These are phyloP conservation scores for Fusarium algeriense DNA, from an alignment of 2,329 filamentous ascomycete species.

Conservation along the genomic window DNA sequence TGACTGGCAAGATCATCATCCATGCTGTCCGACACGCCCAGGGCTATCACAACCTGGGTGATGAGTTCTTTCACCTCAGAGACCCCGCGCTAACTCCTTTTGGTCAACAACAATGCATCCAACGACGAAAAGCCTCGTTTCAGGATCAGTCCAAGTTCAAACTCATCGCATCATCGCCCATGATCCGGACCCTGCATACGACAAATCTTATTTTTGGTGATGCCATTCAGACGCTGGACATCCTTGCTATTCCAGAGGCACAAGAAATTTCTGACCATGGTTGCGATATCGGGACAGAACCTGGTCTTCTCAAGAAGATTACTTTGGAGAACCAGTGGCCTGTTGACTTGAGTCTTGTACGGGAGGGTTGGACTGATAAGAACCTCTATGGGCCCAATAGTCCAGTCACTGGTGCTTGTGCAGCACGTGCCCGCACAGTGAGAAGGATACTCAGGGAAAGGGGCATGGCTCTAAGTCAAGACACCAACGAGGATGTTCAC, in stretches of 20 bases:
- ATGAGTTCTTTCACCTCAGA: slow-evolving; percentile 32
- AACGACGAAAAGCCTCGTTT: slow-evolving; percentile 32
- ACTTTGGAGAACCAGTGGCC: slow-evolving; percentile 22
- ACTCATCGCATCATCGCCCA: slow-evolving; percentile 29
- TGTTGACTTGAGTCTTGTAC: slow-evolving; percentile 28
- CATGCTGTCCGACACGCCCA: slow-evolving; percentile 36
- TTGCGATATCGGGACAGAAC: slow-evolving; percentile 28
- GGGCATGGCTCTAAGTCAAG: slow-evolving; percentile 4
- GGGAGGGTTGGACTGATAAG: slow-evolving; percentile 26
- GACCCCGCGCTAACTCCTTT: slow-evolving; percentile 37
- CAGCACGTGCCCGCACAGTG: slow-evolving; percentile 24
- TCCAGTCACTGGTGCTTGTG: slow-evolving; percentile 26
- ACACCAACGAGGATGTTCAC: slow-evolving; percentile 21
- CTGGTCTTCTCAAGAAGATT: background rate
- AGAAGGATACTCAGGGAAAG: slow-evolving; percentile 30
- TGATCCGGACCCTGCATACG: slow-evolving; percentile 32
- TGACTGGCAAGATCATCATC: slow-evolving; percentile 27
- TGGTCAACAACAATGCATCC: slow-evolving; percentile 29
- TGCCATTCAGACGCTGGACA: slow-evolving; percentile 18
- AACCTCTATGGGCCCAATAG: slow-evolving; percentile 33
- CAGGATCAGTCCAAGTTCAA: slow-evolving; percentile 34
- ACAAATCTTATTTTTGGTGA: slow-evolving; percentile 21
- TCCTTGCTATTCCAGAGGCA: slow-evolving; percentile 35
- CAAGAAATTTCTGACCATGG: slow-evolving; percentile 37
- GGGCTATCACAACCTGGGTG: slow-evolving; percentile 36